Evolutionary conservation across 1,139 yeast species (phyloP), one percentile per base, ranked within the genome.

Genomic region (Magnusiomyces magnusii): DNA sequence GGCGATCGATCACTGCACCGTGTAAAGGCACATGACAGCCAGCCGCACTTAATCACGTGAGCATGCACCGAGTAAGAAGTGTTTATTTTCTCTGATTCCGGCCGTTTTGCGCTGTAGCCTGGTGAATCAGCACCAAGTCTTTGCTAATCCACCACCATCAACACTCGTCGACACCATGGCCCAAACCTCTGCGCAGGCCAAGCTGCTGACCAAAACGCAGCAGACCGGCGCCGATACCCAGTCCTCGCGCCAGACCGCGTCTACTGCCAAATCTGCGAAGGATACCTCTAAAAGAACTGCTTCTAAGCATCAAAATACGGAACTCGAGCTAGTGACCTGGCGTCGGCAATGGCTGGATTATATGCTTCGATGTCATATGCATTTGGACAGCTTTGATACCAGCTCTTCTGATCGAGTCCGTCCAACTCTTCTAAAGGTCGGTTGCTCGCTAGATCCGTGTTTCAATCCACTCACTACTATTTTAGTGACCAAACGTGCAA

Each of bases 381-480:
- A 88, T 71, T 90, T 92, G 69, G 97, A 91, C 71, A 80, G 82
- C 44, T 79, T 83, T 60, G 95, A 90, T 53, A 77, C 56, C 61
- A 68, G 49, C 78, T 77, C 64, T 71, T 76, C 68, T 70, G 79
- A 62, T 83, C 83, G 66, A 77, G 81, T 68, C 78, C 80, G 68
- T 74, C 79, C 67, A 17, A 66, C 68, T 49, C 63, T 76, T 50
- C 58, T 59, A 21, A 63, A 65, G 50, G 66, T 75, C 47, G 78
- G 76, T 24, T 68, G 76, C 21, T 65, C 61, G 36, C 80, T 90
- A 44, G 85, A 86, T 47, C 83, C 85, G 0, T 91, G 91, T 69
- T 92, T 86, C 68, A 91, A 87, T 67, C 81, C 81, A 60, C 80
- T 81, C 55, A 95, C 91, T 31, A 88, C 96, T 24, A 89, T 90